phyloP scores from a whole-genome alignment of 768 basidiomycete species.

The Panellus pusillus region DNA sequence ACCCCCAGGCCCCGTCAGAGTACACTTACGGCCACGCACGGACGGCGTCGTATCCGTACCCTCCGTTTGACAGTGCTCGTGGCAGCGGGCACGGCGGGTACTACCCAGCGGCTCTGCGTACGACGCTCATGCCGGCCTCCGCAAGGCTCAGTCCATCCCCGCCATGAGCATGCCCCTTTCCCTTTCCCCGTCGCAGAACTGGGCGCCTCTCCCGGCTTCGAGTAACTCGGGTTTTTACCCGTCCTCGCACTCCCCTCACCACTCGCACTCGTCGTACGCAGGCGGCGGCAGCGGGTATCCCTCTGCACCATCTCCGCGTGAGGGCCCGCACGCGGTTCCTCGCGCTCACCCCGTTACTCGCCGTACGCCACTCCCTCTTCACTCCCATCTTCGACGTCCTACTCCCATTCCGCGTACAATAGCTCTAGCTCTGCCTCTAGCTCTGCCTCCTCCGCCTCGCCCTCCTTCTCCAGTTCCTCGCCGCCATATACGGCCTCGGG shows the following conservation, averaged over 20 bases:
- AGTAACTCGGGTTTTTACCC: not conserved
- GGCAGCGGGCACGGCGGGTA: no score
- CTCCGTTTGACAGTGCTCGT: not conserved
- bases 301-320: not conserved
- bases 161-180: not conserved
- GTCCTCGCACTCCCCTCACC: not conserved
- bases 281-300: not conserved
- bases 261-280: not conserved
- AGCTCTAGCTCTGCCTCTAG: not conserved
- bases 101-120: not conserved
- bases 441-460: not conserved
- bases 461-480: not conserved
- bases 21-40: slow-evolving; percentile 1
- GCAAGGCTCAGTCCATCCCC: slow-evolving; percentile 7
- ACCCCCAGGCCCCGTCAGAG: not conserved
- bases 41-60: slow-evolving; percentile 13
- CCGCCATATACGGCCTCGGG: not conserved
- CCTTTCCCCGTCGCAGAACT: not conserved
- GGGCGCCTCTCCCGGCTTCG: not conserved
- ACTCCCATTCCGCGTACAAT: not conserved
- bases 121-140: not conserved
- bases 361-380: slow-evolving; percentile 5
- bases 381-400: not conserved
- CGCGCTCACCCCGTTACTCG: slow-evolving; percentile 5
- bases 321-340: not conserved